A percentile compares a stretch with the other conserved stretches of the same genome.
Conservation (phyloP, 169 alveolate species). For the Cryptosporidium felis region DNA sequence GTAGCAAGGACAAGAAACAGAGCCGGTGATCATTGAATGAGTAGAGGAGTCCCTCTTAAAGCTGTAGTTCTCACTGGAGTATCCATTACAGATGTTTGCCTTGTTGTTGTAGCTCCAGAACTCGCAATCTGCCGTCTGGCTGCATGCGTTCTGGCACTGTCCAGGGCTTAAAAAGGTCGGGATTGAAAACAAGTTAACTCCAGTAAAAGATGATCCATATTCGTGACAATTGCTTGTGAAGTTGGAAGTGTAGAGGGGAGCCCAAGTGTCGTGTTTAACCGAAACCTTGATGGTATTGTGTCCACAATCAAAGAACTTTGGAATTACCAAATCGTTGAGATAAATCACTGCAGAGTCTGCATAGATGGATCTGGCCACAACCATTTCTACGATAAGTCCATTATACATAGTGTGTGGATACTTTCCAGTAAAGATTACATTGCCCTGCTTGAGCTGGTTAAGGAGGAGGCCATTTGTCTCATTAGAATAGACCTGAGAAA, state of each 20-base stretch:
- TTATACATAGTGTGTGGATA: constrained; percentile 23
- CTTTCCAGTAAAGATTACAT: not conserved
- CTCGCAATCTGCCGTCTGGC: constrained; percentile 54
- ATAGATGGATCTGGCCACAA: constrained; percentile 51
- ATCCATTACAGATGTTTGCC: constrained; percentile 54
- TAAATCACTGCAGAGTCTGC: constrained; percentile 35
- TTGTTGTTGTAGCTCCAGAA: constrained; percentile 58
- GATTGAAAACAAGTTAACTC: constrained; percentile 42
- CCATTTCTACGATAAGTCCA: constrained; percentile 43
- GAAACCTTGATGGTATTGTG: constrained; percentile 5
- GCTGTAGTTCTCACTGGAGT: constrained; percentile 49
- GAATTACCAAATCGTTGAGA: constrained; percentile 14
- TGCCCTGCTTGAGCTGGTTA: not conserved
- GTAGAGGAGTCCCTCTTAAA: constrained; percentile 53
- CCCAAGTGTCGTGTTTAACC: constrained; percentile 58
- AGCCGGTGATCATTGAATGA: constrained; percentile 41
- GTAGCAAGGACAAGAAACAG: constrained; percentile 68
- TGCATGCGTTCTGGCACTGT: constrained; percentile 47
- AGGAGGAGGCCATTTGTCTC: constrained; percentile 3
- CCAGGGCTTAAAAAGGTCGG: constrained; percentile 70
- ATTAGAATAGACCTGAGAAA: constrained; percentile 15
- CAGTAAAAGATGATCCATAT: constrained; percentile 57
- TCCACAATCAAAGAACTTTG: constrained; percentile 34
- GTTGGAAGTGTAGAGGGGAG: constrained; percentile 55
- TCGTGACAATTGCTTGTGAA: constrained; percentile 54